Conservation (phyloP, 2,329 filamentous ascomycete species). For the Elsinoe necatrix region DNA sequence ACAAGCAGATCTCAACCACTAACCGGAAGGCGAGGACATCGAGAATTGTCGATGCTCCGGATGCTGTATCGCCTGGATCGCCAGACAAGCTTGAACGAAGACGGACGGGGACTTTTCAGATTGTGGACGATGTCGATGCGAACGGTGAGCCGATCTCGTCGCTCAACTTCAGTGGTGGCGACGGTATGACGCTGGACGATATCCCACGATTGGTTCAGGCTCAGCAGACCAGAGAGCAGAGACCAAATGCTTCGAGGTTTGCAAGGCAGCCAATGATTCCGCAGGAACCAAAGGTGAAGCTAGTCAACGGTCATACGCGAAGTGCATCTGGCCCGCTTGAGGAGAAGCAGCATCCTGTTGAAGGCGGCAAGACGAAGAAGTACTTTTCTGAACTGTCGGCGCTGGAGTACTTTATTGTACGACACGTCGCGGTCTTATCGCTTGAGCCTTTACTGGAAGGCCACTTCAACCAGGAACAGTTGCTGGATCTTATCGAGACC, state of each 20-base stretch:
- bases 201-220: constrained; percentile 93
- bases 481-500: constrained; percentile 85
- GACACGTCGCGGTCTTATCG: constrained; percentile 85
- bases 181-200: constrained; percentile 88
- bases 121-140: constrained; percentile 68
- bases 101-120: constrained; percentile 54
- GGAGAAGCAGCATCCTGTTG: constrained; percentile 31
- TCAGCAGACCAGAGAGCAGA: constrained; percentile 86
- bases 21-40: constrained; percentile 86
- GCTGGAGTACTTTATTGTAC: constrained; percentile 93
- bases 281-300: constrained; percentile 57
- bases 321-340: constrained; percentile 51
- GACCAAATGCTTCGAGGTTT: constrained; percentile 69
- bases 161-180: constrained; percentile 79
- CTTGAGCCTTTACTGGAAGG: constrained; percentile 88
- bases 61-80: constrained; percentile 65
- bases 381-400: constrained; percentile 96
- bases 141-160: constrained; percentile 61
- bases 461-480: constrained; percentile 87
- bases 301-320: constrained; percentile 62
- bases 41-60: constrained; percentile 81
- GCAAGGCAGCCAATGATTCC: constrained; percentile 61
- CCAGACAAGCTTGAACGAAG: constrained; percentile 46
- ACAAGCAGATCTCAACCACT: constrained; percentile 88
- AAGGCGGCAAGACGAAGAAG: constrained; percentile 52